Base-by-base conservation (phyloP, 1,284 basidiomycete genomes). In the Rhodotorula sp. region DNA sequence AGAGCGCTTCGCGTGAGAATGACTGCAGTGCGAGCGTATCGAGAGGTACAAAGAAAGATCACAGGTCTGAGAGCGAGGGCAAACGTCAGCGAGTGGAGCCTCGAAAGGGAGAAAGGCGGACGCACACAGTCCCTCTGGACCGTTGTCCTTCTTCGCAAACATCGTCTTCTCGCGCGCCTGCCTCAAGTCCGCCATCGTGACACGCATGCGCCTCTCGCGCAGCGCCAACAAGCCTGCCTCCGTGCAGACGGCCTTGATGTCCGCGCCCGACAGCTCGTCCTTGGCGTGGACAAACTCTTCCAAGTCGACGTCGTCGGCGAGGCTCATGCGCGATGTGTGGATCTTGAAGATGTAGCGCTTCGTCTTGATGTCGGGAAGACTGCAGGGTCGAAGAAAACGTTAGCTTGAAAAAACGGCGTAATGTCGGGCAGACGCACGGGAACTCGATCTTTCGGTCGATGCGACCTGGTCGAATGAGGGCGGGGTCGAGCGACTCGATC, bases 321-420 rank as follows among this genome's bases (percentile, higher is more conserved):
- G 83, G 77, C 88, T 96, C 96, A 99, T 99, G 32, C 95, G 89
- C 48, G 91, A 89, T 3, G 96, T 99, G 81, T 99, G 96, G 75
- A 99, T 83, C 79, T 90, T 89, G 88, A 99, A 99, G 79, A 99
- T 99, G 81, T 97, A 94, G 30, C 94, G 90, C 80, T 96, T 95
- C 57, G 94, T 96, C 84, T 95, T 96, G 72, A 94, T 88, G 78
- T 97, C 93, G 30, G 94, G 94, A 47, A 97, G 82, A 17, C 93
- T 93, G 84, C 94, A 92, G 47, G 20, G 4, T 32, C 44, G 7
- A 24, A 58, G 39, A 17, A 44, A 49, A 29, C 11, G 39, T 10
- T 22, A 19, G 24, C 46, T n/a, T 8, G 48, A 34, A 47, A 29
- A 11, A 9, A 24, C 13, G 19, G 36, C 2, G 24, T 5, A 3